Percentiles rank a stretch among this genome's conserved stretches.
Evolutionary conservation across 805 yeast genomes (phyloP).

Genomic region (Candida alai): DNA sequence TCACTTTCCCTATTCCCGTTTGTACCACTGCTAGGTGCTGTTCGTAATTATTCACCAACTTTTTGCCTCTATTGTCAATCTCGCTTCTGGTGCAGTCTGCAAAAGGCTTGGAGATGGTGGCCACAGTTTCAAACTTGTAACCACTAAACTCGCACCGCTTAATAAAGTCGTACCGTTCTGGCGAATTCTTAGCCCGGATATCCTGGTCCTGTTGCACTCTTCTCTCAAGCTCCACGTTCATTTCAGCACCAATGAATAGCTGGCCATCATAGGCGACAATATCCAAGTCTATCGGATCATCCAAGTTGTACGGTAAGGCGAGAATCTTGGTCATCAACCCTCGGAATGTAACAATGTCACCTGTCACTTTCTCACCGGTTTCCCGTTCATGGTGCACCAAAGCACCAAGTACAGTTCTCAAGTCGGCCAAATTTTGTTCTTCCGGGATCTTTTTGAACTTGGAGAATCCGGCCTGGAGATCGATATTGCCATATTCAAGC

Average conservation of each 20-base stretch:
- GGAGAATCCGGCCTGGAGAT: slow-evolving; percentile 61
- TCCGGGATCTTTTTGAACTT: slow-evolving; percentile 57
- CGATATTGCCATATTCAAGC: slow-evolving; percentile 49
- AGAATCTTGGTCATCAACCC: slow-evolving; percentile 77
- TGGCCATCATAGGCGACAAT: slow-evolving; percentile 73
- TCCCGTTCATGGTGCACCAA: slow-evolving; percentile 52
- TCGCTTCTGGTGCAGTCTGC: slow-evolving; percentile 57
- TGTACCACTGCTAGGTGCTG: slow-evolving; percentile 79
- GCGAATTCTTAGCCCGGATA: slow-evolving; percentile 16
- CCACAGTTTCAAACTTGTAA: slow-evolving; percentile 78
- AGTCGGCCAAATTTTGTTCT: slow-evolving; percentile 48
- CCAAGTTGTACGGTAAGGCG: slow-evolving; percentile 57
- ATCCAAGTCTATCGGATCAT: slow-evolving; percentile 58
- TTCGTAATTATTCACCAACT: slow-evolving; percentile 62
- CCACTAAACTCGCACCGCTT: slow-evolving; percentile 57
- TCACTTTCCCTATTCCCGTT: slow-evolving; percentile 76
- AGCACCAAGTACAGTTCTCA: slow-evolving; percentile 56
- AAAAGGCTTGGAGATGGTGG: slow-evolving; percentile 78
- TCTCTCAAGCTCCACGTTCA: slow-evolving; percentile 32
- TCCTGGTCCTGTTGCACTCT: slow-evolving; percentile 19
- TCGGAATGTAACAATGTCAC: slow-evolving; percentile 77
- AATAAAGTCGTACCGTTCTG: slow-evolving; percentile 23
- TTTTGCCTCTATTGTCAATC: slow-evolving; percentile 63
- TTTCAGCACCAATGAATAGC: slow-evolving; percentile 55
- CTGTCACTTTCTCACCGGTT: slow-evolving; percentile 41